These are phyloP conservation scores for Sinapis alba DNA, from an alignment of 441 rosid species.

Conservation along the genomic window DNA sequence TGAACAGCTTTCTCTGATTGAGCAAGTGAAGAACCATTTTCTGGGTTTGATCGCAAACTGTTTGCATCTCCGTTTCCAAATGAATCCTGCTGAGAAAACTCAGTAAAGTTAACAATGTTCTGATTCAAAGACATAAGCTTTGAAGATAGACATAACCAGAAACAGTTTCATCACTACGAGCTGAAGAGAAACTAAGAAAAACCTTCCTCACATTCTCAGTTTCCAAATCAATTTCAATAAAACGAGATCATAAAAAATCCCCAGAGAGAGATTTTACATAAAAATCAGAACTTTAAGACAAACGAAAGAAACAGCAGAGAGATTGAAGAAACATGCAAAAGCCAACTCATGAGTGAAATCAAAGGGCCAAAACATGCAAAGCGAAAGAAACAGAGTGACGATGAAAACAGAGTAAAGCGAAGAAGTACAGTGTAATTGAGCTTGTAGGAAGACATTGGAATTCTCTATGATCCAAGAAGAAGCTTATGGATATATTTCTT, in stretches of 20 bases:
- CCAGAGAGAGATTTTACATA: neutral
- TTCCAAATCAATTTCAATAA: constrained; percentile 1
- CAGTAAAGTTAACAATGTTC: neutral
- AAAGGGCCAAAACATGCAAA: neutral
- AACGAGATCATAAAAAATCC: constrained; percentile 5
- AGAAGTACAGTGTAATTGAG: constrained; percentile 58
- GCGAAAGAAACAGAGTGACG: neutral
- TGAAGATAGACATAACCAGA: neutral
- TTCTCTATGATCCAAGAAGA: neutral
- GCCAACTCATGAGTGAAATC: no score
- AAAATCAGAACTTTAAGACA: neutral
- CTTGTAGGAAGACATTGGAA: constrained; percentile 65
- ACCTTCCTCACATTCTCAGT: constrained; percentile 4
- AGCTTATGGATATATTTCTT: neutral
- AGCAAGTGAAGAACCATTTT: constrained; percentile 43
- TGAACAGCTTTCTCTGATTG: constrained; percentile 85
- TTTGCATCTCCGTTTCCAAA: constrained; percentile 59
- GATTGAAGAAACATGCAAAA: neutral
- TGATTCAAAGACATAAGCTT: constrained; percentile 7
- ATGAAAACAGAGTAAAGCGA: neutral
- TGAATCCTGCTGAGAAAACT: constrained; percentile 41
- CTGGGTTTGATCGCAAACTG: constrained; percentile 46
- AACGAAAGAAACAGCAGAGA: neutral
- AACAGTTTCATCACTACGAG: neutral
- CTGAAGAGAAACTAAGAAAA: neutral